These are phyloP conservation scores for Mallotus nudiflorus DNA, from an alignment of 345 rosid genomes.

Conservation along the genomic window DNA sequence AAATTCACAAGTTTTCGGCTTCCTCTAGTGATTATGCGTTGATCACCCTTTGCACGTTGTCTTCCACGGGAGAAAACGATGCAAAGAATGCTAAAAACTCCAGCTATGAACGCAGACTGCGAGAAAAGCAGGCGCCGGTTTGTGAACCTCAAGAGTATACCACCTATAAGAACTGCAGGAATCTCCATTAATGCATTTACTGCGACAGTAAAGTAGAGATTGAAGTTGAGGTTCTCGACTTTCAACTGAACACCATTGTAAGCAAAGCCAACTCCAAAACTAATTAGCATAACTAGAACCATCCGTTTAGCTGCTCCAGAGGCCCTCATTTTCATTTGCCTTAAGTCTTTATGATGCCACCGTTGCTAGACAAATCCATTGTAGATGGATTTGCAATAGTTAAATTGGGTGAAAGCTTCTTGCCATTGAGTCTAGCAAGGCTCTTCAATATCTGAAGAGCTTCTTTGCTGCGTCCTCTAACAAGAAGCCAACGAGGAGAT, in stretches of 20 bases:
- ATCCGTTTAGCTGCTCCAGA: conserved; percentile 61
- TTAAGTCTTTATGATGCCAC: background rate
- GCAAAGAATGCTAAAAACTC: conserved; percentile 53
- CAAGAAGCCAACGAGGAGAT: conserved; percentile 79
- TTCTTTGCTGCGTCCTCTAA: conserved; percentile 52
- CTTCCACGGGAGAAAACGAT: conserved; percentile 40
- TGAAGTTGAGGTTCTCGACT: conserved; percentile 63
- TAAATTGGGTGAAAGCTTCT: conserved; percentile 44
- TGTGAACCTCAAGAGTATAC: conserved; percentile 43
- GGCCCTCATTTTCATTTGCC: conserved; percentile 26
- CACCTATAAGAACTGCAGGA: conserved; percentile 61
- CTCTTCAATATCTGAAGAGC: conserved; percentile 48
- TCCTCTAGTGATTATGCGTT: too few species aligned
- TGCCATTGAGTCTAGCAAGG: conserved; percentile 52
- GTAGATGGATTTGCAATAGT: conserved; percentile 36
- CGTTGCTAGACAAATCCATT: background rate
- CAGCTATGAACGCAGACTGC: conserved; percentile 46
- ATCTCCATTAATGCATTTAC: conserved; percentile 75
- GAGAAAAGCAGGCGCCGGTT: conserved; percentile 59
- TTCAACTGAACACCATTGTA: conserved; percentile 76
- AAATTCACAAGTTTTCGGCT: too few species aligned
- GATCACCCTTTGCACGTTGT: background rate
- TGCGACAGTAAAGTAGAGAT: conserved; percentile 56
- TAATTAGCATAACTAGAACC: conserved; percentile 50
- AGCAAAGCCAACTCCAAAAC: conserved; percentile 68